Evolutionary conservation across 2,329 filamentous ascomycete genomes (phyloP).

Genomic region (Diplocarpon rosae): DNA sequence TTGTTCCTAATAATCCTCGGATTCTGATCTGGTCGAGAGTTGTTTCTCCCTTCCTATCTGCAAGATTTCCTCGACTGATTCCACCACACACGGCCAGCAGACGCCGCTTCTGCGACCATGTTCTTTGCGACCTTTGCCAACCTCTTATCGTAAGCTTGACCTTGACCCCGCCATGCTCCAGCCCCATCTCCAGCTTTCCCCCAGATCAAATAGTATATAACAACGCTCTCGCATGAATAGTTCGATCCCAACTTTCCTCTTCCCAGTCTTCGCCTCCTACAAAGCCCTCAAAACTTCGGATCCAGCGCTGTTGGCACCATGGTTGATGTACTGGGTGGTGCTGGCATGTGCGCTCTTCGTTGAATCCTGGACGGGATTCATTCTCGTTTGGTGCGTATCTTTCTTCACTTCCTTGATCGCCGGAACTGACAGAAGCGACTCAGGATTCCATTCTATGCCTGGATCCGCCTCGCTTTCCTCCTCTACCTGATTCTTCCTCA

Average conservation of each 20-base stretch:
- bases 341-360: slow-evolving; percentile 69
- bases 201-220: slow-evolving; percentile 2
- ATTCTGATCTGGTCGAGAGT: not conserved
- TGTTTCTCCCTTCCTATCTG: not conserved
- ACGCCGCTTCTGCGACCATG: slow-evolving; percentile 13
- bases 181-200: slow-evolving; percentile 1
- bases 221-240: slow-evolving; percentile 35
- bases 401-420: not conserved
- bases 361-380: slow-evolving; percentile 81
- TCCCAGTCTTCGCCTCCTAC: slow-evolving; percentile 94
- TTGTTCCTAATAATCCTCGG: not conserved
- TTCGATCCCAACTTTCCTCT: slow-evolving; percentile 78
- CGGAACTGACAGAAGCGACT: slow-evolving; percentile 4
- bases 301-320: slow-evolving; percentile 82
- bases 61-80: not conserved
- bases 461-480: slow-evolving; percentile 76
- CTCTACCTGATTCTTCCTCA: slow-evolving; percentile 95
- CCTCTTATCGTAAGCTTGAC: slow-evolving; percentile 57
- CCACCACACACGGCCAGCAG: not conserved
- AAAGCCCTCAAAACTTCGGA: slow-evolving; percentile 92
- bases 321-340: slow-evolving; percentile 99
- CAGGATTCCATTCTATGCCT: slow-evolving; percentile 87
- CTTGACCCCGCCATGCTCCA: slow-evolving; percentile 17
- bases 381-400: slow-evolving; percentile 59
- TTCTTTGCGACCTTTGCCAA: slow-evolving; percentile 75